A percentile compares a stretch with the other conserved stretches of the same genome.
These are phyloP conservation scores for Phytophthora sansomeana DNA, from an alignment of 352 stramenopile species.

Conservation along the genomic window DNA sequence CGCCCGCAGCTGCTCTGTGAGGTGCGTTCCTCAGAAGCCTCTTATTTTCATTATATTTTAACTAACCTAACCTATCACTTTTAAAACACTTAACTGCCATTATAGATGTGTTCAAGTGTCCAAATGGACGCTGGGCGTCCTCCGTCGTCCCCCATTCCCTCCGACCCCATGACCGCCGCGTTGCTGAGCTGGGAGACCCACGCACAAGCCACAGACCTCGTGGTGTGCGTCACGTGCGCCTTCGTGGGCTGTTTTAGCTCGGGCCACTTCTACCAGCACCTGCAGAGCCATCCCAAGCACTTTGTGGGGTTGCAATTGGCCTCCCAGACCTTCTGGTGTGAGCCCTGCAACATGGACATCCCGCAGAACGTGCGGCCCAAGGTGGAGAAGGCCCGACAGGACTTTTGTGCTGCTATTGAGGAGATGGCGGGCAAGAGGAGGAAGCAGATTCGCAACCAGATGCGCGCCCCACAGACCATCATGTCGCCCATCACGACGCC, in stretches of 20 bases:
- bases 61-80: conserved; percentile 9
- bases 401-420: conserved; percentile 49
- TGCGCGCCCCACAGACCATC: conserved; percentile 10
- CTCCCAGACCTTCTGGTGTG: conserved; percentile 64
- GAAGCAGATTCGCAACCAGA: conserved; percentile 41
- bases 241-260: conserved; percentile 64
- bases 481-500: conserved; percentile 35
- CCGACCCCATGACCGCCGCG: background rate
- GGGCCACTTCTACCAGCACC: conserved; percentile 62
- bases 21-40: conserved; percentile 29
- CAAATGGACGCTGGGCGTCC: background rate
- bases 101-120: background rate
- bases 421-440: conserved; percentile 64
- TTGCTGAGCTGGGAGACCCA: conserved; percentile 48
- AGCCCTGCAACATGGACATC: conserved; percentile 61
- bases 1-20: conserved; percentile 52
- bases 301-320: conserved; percentile 62
- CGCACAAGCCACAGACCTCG: conserved; percentile 45
- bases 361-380: conserved; percentile 40
- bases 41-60: background rate
- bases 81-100: conserved; percentile 8
- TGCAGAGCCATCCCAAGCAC: conserved; percentile 64
- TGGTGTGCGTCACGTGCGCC: conserved; percentile 67
- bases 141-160: background rate
- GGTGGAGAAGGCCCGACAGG: conserved; percentile 44